Base-by-base conservation (phyloP, 495 filamentous ascomycete species). In the Rusavskia elegans region DNA sequence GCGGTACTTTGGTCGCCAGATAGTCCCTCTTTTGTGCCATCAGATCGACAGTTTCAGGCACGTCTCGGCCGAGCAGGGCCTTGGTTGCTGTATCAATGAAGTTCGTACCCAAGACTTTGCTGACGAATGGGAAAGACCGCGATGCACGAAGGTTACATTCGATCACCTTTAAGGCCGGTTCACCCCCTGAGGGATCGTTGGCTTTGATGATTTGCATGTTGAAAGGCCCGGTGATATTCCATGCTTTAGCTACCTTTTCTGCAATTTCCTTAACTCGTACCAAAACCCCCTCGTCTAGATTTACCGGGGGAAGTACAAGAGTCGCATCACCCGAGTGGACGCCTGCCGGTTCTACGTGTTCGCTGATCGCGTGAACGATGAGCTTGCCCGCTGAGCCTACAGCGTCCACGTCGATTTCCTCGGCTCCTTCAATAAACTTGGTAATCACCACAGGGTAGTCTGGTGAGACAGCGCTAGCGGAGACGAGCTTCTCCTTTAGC, bases 181-280 rank as follows among this genome's bases (percentile, higher is more conserved):
- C 78, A 27, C 78, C 82, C 46, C 81, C 82, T n/a, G 65, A 61
- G 17, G 77, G 73, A 55, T 83, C 70, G 5, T 83, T 72, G 41
- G 86, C 89, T 71, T 95, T 95, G 77, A 97, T 97, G 68, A 97
- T 93, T 69, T 97, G 90, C 92, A 97, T 96, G 75, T 97, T 97
- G 79, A 96, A 97, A 36, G 90, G 90, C 40, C 90, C 90, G 17
- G 87, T 95, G 66, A 97, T 96, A 61, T 73, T 89, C 87, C 90
- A 95, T 44, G 92, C 90, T 68, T 92, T 87, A 54, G 90, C 90
- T 25, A 97, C 89, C 78, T 95, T 97, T 69, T 87, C 67, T 13
- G 92, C 90, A 55, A 97, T 95, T 57, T 84, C 86, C 77, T 96
- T 96, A 50, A 95, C 76, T 45, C 92, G 85, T 53, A 73, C 77